Evolutionary conservation across 495 filamentous ascomycete species (phyloP), one percentile per base, ranked within the genome.

Genomic region (Neurospora sublineolata): DNA sequence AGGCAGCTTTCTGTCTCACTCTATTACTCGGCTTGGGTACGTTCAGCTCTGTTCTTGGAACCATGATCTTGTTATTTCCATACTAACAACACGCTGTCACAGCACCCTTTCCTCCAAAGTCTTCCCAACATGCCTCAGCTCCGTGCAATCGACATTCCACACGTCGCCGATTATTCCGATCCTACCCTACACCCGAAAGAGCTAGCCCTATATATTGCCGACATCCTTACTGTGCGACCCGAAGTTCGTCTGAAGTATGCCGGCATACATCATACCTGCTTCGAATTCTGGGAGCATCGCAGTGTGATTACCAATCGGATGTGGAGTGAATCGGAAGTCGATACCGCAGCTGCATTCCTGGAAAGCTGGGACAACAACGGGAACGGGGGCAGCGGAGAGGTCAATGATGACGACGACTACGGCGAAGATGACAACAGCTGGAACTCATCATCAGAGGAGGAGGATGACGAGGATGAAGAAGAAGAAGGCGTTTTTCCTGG

Each of bases 61-160:
- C 33, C 33, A 36, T 36, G 33, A 36, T 36, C 5, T 36, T 36
- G 33, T 36, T 36, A 36, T 7, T 36, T 36, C 33, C 38, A 67
- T 11, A 72, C 37, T 71, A 70, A 79, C 79, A 82, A 18, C n/a
- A 2, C 40, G 10, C 42, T 3, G 10, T 46, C 67, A 71, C 73
- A 97, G 94, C 94, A 98, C 83, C 90, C 87, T 73, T 93, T 98
- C 84, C 86, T 98, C 6, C 93, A 93, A 75, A 85, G 90, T 69
- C 87, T 98, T 20, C 93, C 93, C 3, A 85, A 89, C 38, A 85
- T 97, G 69, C 85, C 90, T 3, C 88, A 92, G 70, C 86, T 98
- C 37, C 89, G 89, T 4, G 90, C 92, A 1, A 84, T 97, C 6
- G 90, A 97, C 76, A 87, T 98, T 36, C 88, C 92, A 3, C 86